These are phyloP conservation scores for Calocybe indica DNA, from an alignment of 768 basidiomycete species.

Conservation along the genomic window DNA sequence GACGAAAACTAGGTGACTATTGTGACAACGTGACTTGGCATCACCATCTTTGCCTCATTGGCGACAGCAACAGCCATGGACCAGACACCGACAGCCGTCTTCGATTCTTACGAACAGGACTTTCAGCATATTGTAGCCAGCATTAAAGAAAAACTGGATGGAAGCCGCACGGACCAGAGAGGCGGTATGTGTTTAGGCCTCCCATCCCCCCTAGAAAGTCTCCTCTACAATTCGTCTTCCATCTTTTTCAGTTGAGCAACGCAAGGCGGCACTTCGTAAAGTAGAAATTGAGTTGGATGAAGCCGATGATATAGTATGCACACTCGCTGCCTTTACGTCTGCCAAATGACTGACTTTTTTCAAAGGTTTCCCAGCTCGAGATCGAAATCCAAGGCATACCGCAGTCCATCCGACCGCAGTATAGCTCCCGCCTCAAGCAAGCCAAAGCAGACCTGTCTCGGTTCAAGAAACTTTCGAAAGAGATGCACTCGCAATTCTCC, in stretches of 20 bases:
- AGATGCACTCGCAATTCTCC: constrained; percentile 57
- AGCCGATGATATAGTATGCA: constrained; percentile 84
- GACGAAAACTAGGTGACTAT: too few relatives aligned
- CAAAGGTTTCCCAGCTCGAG: constrained; percentile 89
- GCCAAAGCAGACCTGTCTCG: constrained; percentile 67
- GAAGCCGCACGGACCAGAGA: constrained; percentile 54
- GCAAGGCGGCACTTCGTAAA: constrained; percentile 71
- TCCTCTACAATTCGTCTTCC: background rate
- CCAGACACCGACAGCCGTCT: constrained; percentile 62
- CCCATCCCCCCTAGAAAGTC: background rate
- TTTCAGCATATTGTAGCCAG: constrained; percentile 65
- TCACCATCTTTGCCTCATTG: background rate
- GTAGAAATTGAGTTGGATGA: constrained; percentile 91
- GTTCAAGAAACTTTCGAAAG: constrained; percentile 75
- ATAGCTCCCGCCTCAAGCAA: constrained; percentile 58
- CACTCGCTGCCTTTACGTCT: background rate
- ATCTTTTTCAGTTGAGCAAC: constrained; percentile 52
- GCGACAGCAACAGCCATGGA: constrained; percentile 43
- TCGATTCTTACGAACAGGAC: constrained; percentile 81
- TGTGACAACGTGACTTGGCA: too few relatives aligned
- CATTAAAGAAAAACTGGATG: constrained; percentile 73
- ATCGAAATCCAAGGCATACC: constrained; percentile 91
- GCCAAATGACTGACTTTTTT: constrained; percentile 1
- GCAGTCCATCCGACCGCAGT: constrained; percentile 67
- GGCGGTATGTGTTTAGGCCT: constrained; percentile 70